Evolutionary conservation across 495 filamentous ascomycete species (phyloP), one percentile per base, ranked within the genome.

Genomic region (Xylaria castorea): DNA sequence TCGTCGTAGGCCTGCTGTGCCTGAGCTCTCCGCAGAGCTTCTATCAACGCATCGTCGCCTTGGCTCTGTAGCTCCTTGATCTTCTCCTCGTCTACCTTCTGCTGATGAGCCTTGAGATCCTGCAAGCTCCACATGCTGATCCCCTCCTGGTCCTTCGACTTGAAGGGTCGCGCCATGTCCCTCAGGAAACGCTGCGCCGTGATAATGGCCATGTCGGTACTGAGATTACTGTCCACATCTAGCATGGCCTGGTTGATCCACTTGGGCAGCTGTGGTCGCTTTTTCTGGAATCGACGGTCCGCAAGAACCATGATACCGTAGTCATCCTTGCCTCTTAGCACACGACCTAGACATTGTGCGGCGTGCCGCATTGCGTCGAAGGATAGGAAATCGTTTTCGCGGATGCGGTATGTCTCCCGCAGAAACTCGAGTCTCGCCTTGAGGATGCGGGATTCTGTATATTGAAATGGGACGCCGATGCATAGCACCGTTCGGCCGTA

Each of bases 361-460:
- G 96, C 97, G 78, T 99, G 97, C 34, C 97, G 89, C 95, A 98
- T 99, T 27, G 96, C 97, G 80, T 98, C 96, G 88, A 98, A 99
- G 46, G 97, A 98, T 2, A 99, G 83, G 80, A 99, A 99, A 78
- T 99, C 97, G 76, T 97, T 97, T 81, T 98, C 97, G 55, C 93
- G 89, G 80, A 99, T 99, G 57, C 94, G 92, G 84, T 98, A 99
- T 20, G 92, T 98, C 80, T 99, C 97, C 53, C 97, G 89, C 12
- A 99, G 85, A 80, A 99, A 99, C 79, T 98, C 94, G 25, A 99
- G 90, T 8, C 97, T 90, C 1, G 97, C 97, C 83, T 98, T 98
- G 42, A 99, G 87, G 72, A 99, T 98, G 40, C 96, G 91, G 2
- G 95, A 98, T 79, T 98, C 95, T 16, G 97, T 99, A 83, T 99